Evolutionary conservation across 2,329 filamentous ascomycete species (phyloP).

Genomic region (Arthroderma uncinatum): DNA sequence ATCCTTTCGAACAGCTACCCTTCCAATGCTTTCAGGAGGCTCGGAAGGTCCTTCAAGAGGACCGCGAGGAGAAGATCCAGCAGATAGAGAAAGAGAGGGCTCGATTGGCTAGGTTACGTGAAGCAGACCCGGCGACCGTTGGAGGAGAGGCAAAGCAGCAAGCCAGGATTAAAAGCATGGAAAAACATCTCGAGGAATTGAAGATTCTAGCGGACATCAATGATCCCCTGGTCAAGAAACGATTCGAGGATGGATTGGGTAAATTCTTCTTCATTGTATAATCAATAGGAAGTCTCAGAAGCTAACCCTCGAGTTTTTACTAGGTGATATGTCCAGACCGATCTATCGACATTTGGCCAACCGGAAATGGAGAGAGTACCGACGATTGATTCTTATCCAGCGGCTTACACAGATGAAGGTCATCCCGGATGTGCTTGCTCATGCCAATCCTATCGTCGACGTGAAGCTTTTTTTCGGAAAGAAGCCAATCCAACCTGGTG

Average conservation of each 20-base stretch:
- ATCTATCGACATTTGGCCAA: constrained; percentile 88
- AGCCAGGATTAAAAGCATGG: constrained; percentile 57
- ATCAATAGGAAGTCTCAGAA: neutral
- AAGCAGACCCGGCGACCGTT: constrained; percentile 43
- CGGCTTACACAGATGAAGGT: constrained; percentile 78
- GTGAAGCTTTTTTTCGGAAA: constrained; percentile 71
- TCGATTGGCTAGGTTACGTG: constrained; percentile 58
- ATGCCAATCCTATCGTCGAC: constrained; percentile 65
- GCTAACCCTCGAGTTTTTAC: constrained; percentile 18
- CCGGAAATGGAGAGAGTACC: constrained; percentile 75
- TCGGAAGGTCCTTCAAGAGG: constrained; percentile 65
- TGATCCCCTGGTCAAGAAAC: constrained; percentile 84
- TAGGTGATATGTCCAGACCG: constrained; percentile 90
- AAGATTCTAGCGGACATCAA: constrained; percentile 92
- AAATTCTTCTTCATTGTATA: constrained; percentile 22
- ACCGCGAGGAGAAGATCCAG: constrained; percentile 68
- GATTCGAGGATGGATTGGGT: constrained; percentile 87
- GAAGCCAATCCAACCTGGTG: constrained; percentile 60
- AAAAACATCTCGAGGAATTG: constrained; percentile 59
- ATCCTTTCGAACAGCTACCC: constrained; percentile 86
- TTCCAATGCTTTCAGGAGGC: constrained; percentile 99
- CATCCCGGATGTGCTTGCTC: constrained; percentile 74
- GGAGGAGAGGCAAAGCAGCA: constrained; percentile 57
- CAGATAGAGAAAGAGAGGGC: constrained; percentile 57
- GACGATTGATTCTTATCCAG: constrained; percentile 68